Evolutionary conservation across 164 flowering plant species (phyloP).

Genomic region (Piper betle): DNA sequence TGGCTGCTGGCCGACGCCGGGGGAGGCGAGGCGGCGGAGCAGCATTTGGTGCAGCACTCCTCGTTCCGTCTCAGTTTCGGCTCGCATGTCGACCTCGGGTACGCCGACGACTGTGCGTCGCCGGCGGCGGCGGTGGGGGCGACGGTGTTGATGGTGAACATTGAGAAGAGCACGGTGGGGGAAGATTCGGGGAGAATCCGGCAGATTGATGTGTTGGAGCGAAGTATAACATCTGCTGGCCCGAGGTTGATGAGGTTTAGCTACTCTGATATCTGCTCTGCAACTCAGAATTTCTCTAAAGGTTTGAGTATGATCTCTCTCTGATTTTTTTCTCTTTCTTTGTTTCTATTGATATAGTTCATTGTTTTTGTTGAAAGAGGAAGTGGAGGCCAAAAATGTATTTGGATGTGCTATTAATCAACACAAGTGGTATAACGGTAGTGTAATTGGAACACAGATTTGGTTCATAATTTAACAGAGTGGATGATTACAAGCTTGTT

Average conservation of each 20-base stretch:
- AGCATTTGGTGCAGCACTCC: conserved; percentile 77
- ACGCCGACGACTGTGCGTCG: conserved; percentile 26
- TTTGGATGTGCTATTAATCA: neutral
- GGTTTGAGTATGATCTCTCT: conserved; percentile 15
- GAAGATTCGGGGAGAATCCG: conserved; percentile 37
- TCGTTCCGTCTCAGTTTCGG: conserved; percentile 88
- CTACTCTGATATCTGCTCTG: conserved; percentile 52
- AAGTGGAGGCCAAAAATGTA: neutral
- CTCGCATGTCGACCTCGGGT: conserved; percentile 70
- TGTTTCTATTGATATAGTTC: conserved; percentile 1
- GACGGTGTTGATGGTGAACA: conserved; percentile 83
- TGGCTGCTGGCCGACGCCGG: conserved; percentile 77
- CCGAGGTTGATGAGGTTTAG: conserved; percentile 50
- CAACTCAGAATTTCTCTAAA: conserved; percentile 57
- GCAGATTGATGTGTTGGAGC: conserved; percentile 63
- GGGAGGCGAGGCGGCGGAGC: conserved; percentile 24
- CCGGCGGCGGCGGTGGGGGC: conserved; percentile 29
- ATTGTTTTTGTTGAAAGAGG: neutral
- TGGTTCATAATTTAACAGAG: too few species aligned
- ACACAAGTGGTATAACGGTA: too few species aligned
- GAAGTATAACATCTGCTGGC: conserved; percentile 63
- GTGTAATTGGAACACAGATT: neutral
- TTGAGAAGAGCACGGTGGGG: conserved; percentile 46
- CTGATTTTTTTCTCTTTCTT: neutral
- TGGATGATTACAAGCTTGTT: too few species aligned